Evolutionary conservation across 345 rosid genomes (phyloP).

Genomic region (Punica granatum): DNA sequence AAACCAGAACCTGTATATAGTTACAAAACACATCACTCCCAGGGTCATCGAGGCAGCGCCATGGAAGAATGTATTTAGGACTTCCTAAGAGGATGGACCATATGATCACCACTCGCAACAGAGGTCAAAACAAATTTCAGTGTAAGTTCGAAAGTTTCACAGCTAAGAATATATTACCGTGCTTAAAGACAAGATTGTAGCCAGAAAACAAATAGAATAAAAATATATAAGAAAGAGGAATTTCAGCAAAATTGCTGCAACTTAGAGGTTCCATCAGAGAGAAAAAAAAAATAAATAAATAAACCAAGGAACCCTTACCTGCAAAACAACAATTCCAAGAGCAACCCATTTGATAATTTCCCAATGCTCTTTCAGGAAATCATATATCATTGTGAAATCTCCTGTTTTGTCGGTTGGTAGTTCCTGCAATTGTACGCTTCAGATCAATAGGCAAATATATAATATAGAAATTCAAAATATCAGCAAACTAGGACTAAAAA

Average conservation of each 20-base stretch:
- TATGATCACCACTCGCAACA: no score
- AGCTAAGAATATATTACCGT: no score
- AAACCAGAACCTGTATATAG: constrained; percentile 17
- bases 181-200: background rate
- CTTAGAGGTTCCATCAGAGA: no score
- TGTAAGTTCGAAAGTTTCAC: no score
- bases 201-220: background rate
- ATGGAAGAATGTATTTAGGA: no score
- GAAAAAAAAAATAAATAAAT: no score
- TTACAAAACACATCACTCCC: background rate
- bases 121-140: no score
- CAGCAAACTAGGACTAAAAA: constrained; percentile 2
- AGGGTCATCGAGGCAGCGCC: background rate
- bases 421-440: constrained; percentile 33
- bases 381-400: constrained; percentile 55
- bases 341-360: constrained; percentile 79
- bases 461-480: constrained; percentile 3
- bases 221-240: no score
- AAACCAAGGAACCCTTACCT: constrained; percentile 40
- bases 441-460: background rate
- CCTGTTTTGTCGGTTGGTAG: constrained; percentile 83
- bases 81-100: no score
- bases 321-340: constrained; percentile 71
- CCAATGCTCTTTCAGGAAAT: constrained; percentile 80
- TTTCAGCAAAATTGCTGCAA: no score